phyloP scores from a whole-genome alignment of 208 protist species.

The Histomonas meleagridis region DNA sequence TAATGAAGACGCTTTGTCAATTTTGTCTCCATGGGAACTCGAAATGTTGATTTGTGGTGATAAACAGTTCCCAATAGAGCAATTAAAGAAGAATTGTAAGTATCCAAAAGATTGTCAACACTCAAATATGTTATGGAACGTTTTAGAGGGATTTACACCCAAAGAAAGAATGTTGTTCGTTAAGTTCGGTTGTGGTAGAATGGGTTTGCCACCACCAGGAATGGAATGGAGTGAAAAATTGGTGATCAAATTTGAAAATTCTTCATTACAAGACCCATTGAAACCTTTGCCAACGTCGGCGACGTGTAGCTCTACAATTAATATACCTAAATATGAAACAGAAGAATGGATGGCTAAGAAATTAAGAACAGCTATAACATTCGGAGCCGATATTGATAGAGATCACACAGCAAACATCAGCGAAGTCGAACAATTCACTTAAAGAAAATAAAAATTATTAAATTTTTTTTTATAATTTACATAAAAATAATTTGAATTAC shows the following conservation, averaged over 20 bases:
- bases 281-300: not conserved
- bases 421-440: not conserved
- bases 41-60: not conserved
- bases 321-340: not conserved
- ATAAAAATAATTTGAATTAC: not conserved
- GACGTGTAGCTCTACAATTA: not conserved
- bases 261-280: not conserved
- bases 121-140: not conserved
- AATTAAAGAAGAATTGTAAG: not conserved
- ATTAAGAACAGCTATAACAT: not conserved
- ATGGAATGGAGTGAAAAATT: not conserved
- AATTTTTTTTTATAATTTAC: not conserved
- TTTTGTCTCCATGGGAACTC: not conserved
- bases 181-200: constrained; percentile 24
- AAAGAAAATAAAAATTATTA: not conserved
- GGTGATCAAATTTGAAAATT: not conserved
- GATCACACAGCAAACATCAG: not conserved
- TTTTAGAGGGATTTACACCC: not conserved
- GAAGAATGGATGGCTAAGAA: constrained; percentile 35
- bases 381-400: not conserved
- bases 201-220: not conserved
- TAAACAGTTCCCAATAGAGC: not conserved
- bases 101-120: not conserved
- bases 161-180: constrained; percentile 28
- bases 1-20: not conserved